These are phyloP conservation scores for Arabidopsis lyrata DNA, from an alignment of 441 rosid genomes.

Conservation along the genomic window DNA sequence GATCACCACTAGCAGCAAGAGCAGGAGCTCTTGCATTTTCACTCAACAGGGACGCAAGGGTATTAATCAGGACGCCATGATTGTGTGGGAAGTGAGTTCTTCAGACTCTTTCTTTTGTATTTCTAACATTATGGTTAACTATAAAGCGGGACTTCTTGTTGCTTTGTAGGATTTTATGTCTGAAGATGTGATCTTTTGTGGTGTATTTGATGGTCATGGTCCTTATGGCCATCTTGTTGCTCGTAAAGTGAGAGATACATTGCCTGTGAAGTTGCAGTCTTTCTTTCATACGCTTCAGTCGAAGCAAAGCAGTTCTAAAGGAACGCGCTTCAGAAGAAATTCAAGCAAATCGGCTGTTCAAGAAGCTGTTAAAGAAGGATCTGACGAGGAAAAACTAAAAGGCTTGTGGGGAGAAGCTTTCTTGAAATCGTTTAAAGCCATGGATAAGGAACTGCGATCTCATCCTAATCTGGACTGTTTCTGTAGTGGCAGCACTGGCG, in stretches of 20 bases:
- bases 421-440: conserved; percentile 85
- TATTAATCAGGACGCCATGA: conserved; percentile 96
- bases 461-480: conserved; percentile 94
- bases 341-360: conserved; percentile 58
- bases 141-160: background rate
- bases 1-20: conserved; percentile 80
- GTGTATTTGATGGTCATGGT: conserved; percentile 99
- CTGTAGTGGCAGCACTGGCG: conserved; percentile 98
- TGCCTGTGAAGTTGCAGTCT: conserved; percentile 82
- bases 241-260: conserved; percentile 88
- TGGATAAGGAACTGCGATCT: conserved; percentile 91
- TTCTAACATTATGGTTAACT: conserved; percentile 10
- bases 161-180: conserved; percentile 80
- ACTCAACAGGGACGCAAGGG: conserved; percentile 99
- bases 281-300: conserved; percentile 60
- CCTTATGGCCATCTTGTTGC: conserved; percentile 99
- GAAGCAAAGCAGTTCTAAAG: conserved; percentile 59
- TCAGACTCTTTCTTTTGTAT: conserved; percentile 33
- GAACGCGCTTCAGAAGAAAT: conserved; percentile 62
- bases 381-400: conserved; percentile 65
- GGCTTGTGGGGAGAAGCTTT: conserved; percentile 88
- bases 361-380: conserved; percentile 66
- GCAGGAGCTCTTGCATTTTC: conserved; percentile 84
- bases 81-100: conserved; percentile 95
- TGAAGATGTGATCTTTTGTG: conserved; percentile 89